Evolutionary conservation across 2,329 filamentous ascomycete genomes (phyloP).

Genomic region (Nothophoma quercina): DNA sequence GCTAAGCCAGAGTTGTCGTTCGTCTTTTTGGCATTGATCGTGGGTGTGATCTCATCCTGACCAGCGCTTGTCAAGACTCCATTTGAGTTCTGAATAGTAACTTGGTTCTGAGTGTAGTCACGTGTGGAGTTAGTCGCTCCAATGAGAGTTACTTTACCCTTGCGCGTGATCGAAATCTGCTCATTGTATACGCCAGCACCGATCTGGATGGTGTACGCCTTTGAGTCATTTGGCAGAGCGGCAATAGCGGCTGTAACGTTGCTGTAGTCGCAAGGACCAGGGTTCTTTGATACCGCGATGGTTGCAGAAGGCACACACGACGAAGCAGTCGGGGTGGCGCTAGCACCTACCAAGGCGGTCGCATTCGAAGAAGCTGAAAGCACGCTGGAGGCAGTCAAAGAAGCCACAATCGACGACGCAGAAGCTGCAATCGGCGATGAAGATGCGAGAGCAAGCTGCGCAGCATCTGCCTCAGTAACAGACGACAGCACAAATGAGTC

Average conservation of each 20-base stretch:
- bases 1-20: conserved; percentile 26
- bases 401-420: conserved; percentile 19
- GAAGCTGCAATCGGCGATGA: conserved; percentile 19
- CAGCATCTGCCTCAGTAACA: conserved; percentile 43
- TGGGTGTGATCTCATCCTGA: conserved; percentile 54
- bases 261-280: conserved; percentile 48
- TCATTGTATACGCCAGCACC: conserved; percentile 53
- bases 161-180: conserved; percentile 52
- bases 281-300: conserved; percentile 38
- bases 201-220: conserved; percentile 52
- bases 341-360: conserved; percentile 17
- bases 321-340: conserved; percentile 11
- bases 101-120: conserved; percentile 50
- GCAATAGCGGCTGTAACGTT: conserved; percentile 55
- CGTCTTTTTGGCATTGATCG: conserved; percentile 56
- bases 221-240: conserved; percentile 53
- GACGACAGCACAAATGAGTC: conserved; percentile 45
- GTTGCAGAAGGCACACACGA: conserved; percentile 44
- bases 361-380: conserved; percentile 20
- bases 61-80: conserved; percentile 52
- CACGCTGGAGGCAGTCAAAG: conserved; percentile 6
- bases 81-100: conserved; percentile 49
- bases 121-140: conserved; percentile 40
- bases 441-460: conserved; percentile 24
- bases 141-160: conserved; percentile 54